These are phyloP conservation scores for Colletotrichum sidae DNA, from an alignment of 2,329 filamentous ascomycete species.

Conservation along the genomic window DNA sequence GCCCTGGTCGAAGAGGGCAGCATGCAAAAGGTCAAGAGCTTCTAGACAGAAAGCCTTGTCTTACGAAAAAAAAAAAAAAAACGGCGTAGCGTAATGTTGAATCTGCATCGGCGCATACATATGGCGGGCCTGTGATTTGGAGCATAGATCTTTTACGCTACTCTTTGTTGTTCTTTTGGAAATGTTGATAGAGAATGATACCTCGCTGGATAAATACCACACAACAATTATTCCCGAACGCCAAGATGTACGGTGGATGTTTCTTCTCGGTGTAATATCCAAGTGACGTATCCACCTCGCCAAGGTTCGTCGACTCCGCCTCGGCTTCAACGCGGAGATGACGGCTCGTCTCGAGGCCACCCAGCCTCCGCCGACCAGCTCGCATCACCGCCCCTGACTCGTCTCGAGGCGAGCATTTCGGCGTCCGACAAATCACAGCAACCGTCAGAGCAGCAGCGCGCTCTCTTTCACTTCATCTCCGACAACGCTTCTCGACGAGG, in stretches of 20 bases:
- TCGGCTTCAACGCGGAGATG: constrained; percentile 5
- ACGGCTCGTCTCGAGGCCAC: neutral
- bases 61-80: neutral
- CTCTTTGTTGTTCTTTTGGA: constrained; percentile 2
- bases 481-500: neutral
- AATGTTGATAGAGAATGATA: constrained; percentile 30
- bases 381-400: no score
- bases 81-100: neutral
- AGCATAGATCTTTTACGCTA: constrained; percentile 11
- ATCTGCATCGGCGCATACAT: constrained; percentile 21
- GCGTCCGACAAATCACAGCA: no score
- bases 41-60: constrained; percentile 50
- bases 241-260: neutral
- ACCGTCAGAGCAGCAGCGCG: neutral
- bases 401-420: no score
- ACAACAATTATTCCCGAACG: constrained; percentile 5
- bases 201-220: constrained; percentile 28
- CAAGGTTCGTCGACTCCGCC: neutral
- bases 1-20: constrained; percentile 84
- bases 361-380: neutral
- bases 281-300: neutral
- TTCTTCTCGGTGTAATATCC: neutral
- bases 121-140: constrained; percentile 15
- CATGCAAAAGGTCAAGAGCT: constrained; percentile 82
- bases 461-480: constrained; percentile 2